Evolutionary conservation across 441 rosid species (phyloP), one percentile per base, ranked within the genome.

Genomic region (Populus hybrid): DNA sequence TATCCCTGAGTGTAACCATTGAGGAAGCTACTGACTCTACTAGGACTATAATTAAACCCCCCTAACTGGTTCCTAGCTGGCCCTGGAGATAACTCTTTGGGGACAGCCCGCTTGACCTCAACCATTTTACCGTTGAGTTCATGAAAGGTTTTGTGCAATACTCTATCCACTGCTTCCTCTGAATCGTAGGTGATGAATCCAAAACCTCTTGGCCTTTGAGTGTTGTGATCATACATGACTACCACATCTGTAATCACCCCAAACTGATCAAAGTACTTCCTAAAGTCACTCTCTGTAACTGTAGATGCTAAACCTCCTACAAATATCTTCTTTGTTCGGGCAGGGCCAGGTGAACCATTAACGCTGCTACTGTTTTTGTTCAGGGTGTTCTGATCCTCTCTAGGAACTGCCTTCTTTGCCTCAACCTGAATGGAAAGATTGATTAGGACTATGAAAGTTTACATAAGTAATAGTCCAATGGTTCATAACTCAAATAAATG

Each of bases 271-370:
- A 95, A 95, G 85, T 92, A 94, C 72, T 89, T 89, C 91, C 87
- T 95, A 79, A 95, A 95, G 82, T 91, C 99, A 70, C 87, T 89
- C 77, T 94, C 98, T 2, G 95, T 91, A 64, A 95, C 97, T 0
- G 99, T 91, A 50, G 99, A 92, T 75, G 99, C 92, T 80, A 95
- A 89, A 63, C 99, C 99, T 82, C 99, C 99, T 4, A 95, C 99
- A 80, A 95, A 95, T 56, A 95, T 95, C 90, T 95, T 95, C 86
- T 92, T 88, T 18, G 99, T 90, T 31, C 91, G 95, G 53, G 85
- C 91, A 71, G 92, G 92, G 86, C 94, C 93, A n/a, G 97, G 97
- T 68, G 97, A 93, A 45, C 97, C 97, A 29, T 89, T 93, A 72
- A 91, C 83, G 86, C 93, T 90, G 77, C 84, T 83, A 79, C 76